These are phyloP conservation scores for Pseudofabraea citricarpa DNA, from an alignment of 2,329 filamentous ascomycete genomes.

Conservation along the genomic window DNA sequence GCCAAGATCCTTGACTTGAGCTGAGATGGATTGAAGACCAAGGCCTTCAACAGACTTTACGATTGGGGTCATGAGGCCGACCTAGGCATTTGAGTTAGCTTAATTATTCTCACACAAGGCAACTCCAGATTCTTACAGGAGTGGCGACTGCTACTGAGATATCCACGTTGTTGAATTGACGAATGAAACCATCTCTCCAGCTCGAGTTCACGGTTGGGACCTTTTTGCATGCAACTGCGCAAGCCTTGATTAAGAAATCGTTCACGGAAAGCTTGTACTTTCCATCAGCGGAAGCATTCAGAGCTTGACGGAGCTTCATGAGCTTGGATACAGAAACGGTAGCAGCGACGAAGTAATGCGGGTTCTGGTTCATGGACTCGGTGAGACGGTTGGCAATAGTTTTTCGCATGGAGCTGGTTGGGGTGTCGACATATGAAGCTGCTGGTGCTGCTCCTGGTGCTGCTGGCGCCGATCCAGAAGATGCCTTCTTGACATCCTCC, in stretches of 20 bases:
- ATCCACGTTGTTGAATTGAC: slow-evolving; percentile 88
- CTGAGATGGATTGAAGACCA: slow-evolving; percentile 83
- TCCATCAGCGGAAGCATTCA: slow-evolving; percentile 84
- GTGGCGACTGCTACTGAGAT: slow-evolving; percentile 79
- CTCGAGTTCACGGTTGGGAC: slow-evolving; percentile 94
- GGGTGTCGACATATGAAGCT: slow-evolving; percentile 75
- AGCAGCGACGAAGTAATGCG: slow-evolving; percentile 95
- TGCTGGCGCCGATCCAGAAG: slow-evolving; percentile 42
- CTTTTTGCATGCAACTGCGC: slow-evolving; percentile 82
- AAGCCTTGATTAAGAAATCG: slow-evolving; percentile 98
- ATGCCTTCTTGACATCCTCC: slow-evolving; percentile 86
- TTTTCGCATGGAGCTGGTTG: slow-evolving; percentile 93
- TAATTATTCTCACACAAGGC: no score
- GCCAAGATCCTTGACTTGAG: slow-evolving; percentile 89
- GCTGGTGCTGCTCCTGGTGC: slow-evolving; percentile 47
- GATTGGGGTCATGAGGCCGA: slow-evolving; percentile 93
- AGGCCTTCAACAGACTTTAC: slow-evolving; percentile 84
- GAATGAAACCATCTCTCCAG: slow-evolving; percentile 87
- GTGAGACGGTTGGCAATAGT: slow-evolving; percentile 88
- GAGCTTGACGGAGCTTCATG: slow-evolving; percentile 87
- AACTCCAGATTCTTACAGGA: slow-evolving; percentile 1
- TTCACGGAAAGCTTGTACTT: slow-evolving; percentile 99
- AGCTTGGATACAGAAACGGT: slow-evolving; percentile 91
- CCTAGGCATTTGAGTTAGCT: slow-evolving; percentile 11
- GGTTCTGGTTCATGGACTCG: slow-evolving; percentile 88